Evolutionary conservation across 164 flowering plant genomes (phyloP), one percentile per base, ranked within the genome.

Genomic region (Berberis thunbergii): DNA sequence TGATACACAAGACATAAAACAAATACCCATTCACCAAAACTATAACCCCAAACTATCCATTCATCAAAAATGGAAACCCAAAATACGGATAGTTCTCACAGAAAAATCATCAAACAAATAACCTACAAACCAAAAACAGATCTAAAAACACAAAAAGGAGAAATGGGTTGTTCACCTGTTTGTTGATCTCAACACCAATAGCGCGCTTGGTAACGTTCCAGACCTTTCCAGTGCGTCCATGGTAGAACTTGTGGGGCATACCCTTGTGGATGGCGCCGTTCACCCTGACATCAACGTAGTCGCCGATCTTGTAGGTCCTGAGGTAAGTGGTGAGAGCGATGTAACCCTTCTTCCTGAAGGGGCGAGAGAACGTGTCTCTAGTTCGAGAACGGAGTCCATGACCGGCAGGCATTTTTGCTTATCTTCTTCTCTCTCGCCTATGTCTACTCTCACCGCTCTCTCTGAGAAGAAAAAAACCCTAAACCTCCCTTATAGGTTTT

Each of bases 161-260:
- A 10, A 44, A 52, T 3, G 6, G 39, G 44, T 10, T 3, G 11
- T 1, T 4, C 3, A 61, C 72, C 72, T 73, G 69, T 39, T 73
- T 73, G 69, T 72, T 72, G 68, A 72, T 46, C 45, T 72, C 69
- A 52, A 72, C 75, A 49, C 75, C 72, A 48, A 72, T 64, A 61
- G 76, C 79, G 40, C 71, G 72, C 64, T 76, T 73, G 73, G 74
- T 73, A 61, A 76, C 75, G 50, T 77, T 71, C 80, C 80, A 77
- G 66, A 77, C 71, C 56, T 49, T 62, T 39, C 77, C 75, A n/a
- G 75, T 77, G 59, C 75, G 71, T 48, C 80, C 80, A 58, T 77
- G 80, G 68, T 71, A 74, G 73, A 74, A 77, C 69, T 77, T 77
- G 62, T 77, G 80, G 40, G 77, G 80, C 80, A 71, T 77, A 44